phyloP scores from a whole-genome alignment of 129 eudicot genomes.

The Lonicera japonica region DNA sequence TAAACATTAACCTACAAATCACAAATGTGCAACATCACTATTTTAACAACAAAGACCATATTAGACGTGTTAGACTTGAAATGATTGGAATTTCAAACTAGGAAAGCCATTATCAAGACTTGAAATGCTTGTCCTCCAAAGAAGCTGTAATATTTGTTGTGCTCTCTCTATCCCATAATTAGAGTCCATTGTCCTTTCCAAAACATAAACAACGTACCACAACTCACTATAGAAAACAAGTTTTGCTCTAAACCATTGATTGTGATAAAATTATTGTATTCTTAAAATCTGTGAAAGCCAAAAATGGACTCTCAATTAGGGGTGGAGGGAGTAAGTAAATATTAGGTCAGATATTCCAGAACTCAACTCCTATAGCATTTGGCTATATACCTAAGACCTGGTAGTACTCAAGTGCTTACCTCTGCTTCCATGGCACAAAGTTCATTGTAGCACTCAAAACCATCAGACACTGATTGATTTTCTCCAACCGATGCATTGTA shows the following conservation, averaged over 20 bases:
- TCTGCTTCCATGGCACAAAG: slow-evolving; percentile 96
- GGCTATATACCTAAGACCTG: slow-evolving; percentile 3
- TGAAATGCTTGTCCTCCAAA: slow-evolving; percentile 1
- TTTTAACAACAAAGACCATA: slow-evolving; percentile 1
- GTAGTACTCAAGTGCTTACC: slow-evolving; percentile 38
- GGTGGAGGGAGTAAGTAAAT: too few relatives aligned
- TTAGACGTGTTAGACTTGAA: background rate
- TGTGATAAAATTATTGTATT: too few relatives aligned
- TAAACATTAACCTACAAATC: slow-evolving; percentile 67
- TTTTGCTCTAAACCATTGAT: too few relatives aligned
- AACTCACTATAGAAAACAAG: too few relatives aligned
- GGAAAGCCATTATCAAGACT: too few relatives aligned
- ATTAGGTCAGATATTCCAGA: too few relatives aligned
- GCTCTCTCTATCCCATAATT: too few relatives aligned
- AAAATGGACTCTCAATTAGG: too few relatives aligned
- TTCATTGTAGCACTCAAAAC: slow-evolving; percentile 68
- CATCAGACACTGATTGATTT: slow-evolving; percentile 30
- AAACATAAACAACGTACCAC: too few relatives aligned
- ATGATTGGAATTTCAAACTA: background rate
- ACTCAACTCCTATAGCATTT: background rate
- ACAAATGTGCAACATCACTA: slow-evolving; percentile 4
- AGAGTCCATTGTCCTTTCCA: too few relatives aligned
- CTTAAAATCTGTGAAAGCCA: too few relatives aligned
- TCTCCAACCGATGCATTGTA: slow-evolving; percentile 25
- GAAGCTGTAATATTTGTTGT: too few relatives aligned